Evolutionary conservation across 345 rosid genomes (phyloP).

Genomic region (Erysimum cheiranthoides): DNA sequence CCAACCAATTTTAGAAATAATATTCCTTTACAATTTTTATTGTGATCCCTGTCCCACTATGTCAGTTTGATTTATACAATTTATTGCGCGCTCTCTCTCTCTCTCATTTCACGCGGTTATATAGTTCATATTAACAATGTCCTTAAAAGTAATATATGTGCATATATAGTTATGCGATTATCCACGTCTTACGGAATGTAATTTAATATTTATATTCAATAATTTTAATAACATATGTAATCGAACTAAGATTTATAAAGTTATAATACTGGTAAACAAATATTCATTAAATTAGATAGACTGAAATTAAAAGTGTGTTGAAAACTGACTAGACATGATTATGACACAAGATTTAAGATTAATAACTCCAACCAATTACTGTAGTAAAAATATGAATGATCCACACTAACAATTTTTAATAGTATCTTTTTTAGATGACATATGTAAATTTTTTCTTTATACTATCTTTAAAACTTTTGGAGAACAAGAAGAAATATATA

Average conservation of each 20-base stretch:
- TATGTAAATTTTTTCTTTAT: not conserved
- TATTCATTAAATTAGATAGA: not conserved
- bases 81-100: not conserved
- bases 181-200: not conserved
- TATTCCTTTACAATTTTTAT: not conserved
- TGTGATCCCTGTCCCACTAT: conserved; percentile 14
- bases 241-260: not conserved
- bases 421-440: not conserved
- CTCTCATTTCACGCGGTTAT: conserved; percentile 30
- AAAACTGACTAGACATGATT: not conserved
- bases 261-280: not conserved
- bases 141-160: conserved; percentile 6
- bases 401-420: not conserved
- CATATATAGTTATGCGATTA: not conserved
- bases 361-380: not conserved
- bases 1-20: conserved; percentile 28
- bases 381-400: not conserved
- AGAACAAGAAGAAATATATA: not conserved
- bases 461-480: not conserved
- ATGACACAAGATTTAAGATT: not conserved
- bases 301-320: too few relatives aligned
- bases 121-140: conserved; percentile 20
- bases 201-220: not conserved
- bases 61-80: conserved; percentile 27
- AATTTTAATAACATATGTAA: not conserved